Base-by-base conservation (phyloP, 495 filamentous ascomycete genomes). In the Hyphodiscus hymeniophilus region DNA sequence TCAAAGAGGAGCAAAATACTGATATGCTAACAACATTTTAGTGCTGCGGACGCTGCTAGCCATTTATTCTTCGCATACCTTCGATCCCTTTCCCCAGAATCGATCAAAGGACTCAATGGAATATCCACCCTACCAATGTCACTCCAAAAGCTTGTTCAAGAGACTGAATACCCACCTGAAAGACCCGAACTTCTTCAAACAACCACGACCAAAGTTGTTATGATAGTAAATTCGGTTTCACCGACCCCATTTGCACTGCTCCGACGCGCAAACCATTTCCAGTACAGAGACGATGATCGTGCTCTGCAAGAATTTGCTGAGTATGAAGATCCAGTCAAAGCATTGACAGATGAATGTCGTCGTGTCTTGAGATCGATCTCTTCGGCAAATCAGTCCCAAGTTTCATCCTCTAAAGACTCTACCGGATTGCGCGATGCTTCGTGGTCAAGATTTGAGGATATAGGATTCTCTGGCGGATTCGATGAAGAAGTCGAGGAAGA, bases 51-150 rank as follows among this genome's bases (percentile, higher is more conserved):
- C 75, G 92, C 94, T 36, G 84, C 90, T 10, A 94, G 89, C 60
- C 92, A 98, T 66, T 64, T 98, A 15, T 98, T 98, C 71, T 98
- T 98, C 61, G 94, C 92, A 38, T 98, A 97, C 61, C 75, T 98
- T 30, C 83, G 92, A 35, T 95, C 88, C 1, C 69, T 94, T 31
- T 81, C 89, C 0, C 91, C 94, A 28, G 85, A 92, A 46, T 75
- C 81, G 26, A 63, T 77, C 31, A 73, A 75, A 47, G 78, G 81
- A 18, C 71, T 81, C 46, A 84, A 75, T 55, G 83, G 80, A 32
- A 94, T 97, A 42, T 85, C 88, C 2, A 72, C 82, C 36, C 69
- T 98, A 15, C 94, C 92, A 15, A 84, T 89, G 56, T 94, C 94
- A 31, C 71, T 98, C 35, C 89, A 95, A 64, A 82, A 87, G 38